These are phyloP conservation scores for Boletales sp. DNA, from an alignment of 768 basidiomycete genomes.

Conservation along the genomic window DNA sequence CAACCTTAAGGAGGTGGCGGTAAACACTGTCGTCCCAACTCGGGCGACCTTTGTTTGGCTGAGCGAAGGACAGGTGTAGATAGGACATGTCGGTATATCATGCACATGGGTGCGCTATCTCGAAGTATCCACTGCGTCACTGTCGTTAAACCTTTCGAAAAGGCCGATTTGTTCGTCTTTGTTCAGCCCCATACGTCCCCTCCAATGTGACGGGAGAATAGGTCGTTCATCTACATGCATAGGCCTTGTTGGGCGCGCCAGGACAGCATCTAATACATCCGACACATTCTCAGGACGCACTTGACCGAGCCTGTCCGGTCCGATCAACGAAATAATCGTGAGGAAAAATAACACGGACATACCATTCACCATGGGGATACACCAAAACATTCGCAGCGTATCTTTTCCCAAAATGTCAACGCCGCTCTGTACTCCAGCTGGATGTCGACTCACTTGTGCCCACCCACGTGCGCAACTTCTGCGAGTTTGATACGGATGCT, in stretches of 20 bases:
- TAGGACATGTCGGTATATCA: not conserved
- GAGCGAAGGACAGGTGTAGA: not conserved
- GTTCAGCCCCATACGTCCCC: conserved; percentile 66
- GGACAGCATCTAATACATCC: conserved; percentile 44
- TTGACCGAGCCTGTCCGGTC: conserved; percentile 54
- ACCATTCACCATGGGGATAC: conserved; percentile 76
- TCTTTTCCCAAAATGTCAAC: conserved; percentile 29
- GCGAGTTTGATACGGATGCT: conserved; percentile 45
- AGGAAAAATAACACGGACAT: conserved; percentile 15
- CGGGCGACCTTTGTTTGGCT: conserved; percentile 50
- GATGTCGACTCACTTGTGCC: conserved; percentile 61
- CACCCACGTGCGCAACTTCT: conserved; percentile 77
- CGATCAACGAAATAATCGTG: not conserved
- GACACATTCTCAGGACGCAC: conserved; percentile 57
- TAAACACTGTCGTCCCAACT: conserved; percentile 50
- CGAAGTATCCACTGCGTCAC: not conserved
- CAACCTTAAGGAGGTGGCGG: conserved; percentile 48
- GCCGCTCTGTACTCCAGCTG: not conserved
- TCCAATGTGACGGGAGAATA: conserved; percentile 52
- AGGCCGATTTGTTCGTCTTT: conserved; percentile 54
- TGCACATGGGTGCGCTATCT: not conserved
- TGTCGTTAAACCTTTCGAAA: conserved; percentile 8
- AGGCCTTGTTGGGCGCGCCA: conserved; percentile 30
- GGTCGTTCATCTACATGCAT: conserved; percentile 31
- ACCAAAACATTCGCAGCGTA: conserved; percentile 68